phyloP scores from a whole-genome alignment of 2,329 filamentous ascomycete genomes.

The Nannizzia gypsea region DNA sequence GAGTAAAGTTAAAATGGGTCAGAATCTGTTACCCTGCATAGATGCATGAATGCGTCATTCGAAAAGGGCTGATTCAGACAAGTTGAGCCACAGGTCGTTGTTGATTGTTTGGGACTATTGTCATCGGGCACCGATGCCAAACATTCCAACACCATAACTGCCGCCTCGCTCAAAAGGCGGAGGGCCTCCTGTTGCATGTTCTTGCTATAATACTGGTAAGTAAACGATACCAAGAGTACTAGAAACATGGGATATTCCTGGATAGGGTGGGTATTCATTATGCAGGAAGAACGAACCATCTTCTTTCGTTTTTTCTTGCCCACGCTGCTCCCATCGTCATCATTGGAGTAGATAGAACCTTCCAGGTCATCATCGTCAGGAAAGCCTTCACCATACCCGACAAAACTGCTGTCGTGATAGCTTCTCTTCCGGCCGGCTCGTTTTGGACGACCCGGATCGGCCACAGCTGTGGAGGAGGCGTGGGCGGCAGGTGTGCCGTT shows the following conservation, averaged over 20 bases:
- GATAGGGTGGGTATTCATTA: not conserved
- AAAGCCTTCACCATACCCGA: slow-evolving; percentile 41
- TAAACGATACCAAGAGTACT: not conserved
- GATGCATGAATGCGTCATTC: not conserved
- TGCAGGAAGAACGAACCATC: slow-evolving; percentile 23
- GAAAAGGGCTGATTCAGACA: slow-evolving; percentile 11
- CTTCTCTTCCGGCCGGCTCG: slow-evolving; percentile 38
- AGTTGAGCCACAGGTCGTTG: slow-evolving; percentile 8
- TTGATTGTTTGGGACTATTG: slow-evolving; percentile 11
- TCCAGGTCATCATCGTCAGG: slow-evolving; percentile 36
- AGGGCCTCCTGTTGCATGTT: slow-evolving; percentile 31
- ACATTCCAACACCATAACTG: slow-evolving; percentile 35
- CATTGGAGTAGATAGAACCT: slow-evolving; percentile 33
- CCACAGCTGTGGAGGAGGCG: not conserved
- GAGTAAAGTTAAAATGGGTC: slow-evolving; percentile 2
- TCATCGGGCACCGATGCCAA: slow-evolving; percentile 35
- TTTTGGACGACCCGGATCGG: slow-evolving; percentile 31
- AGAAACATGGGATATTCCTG: not conserved
- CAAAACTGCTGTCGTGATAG: slow-evolving; percentile 42
- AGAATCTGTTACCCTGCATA: not conserved
- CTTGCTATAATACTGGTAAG: slow-evolving; percentile 20
- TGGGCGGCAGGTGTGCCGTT: slow-evolving; percentile 17
- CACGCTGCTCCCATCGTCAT: slow-evolving; percentile 24
- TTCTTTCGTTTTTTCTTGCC: slow-evolving; percentile 40
- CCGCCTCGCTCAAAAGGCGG: slow-evolving; percentile 30